phyloP scores from a whole-genome alignment of 495 filamentous ascomycete genomes.

The Achaetomiella virescens region DNA sequence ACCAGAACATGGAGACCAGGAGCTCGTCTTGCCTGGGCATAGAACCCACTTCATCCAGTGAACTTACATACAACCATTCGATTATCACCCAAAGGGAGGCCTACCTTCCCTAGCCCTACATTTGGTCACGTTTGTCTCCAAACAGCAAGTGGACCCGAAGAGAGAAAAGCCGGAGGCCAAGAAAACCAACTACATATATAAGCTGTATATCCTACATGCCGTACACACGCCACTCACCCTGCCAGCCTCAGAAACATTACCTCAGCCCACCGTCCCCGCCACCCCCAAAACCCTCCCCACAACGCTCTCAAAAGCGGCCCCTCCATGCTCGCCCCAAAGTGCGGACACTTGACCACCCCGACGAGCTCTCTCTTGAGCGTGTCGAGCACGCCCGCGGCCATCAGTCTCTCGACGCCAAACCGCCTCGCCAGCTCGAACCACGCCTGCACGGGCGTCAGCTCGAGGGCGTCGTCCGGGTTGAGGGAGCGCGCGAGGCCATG shows the following conservation, averaged over 20 bases:
- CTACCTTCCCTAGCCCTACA: no score
- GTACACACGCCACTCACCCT: not conserved
- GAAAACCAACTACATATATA: no score
- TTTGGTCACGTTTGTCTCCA: no score
- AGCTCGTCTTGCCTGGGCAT: no score
- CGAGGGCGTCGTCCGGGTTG: slow-evolving; percentile 26
- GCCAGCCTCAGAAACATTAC: not conserved
- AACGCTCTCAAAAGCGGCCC: slow-evolving; percentile 35
- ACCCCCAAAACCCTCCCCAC: slow-evolving; percentile 21
- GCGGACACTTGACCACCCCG: slow-evolving; percentile 31
- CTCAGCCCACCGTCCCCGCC: not conserved
- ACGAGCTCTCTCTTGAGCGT: slow-evolving; percentile 31
- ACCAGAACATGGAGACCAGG: no score
- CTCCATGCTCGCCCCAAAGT: slow-evolving; percentile 40
- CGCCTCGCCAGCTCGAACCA: slow-evolving; percentile 42
- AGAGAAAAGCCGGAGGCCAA: no score
- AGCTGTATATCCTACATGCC: no score
- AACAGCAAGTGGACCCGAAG: no score
- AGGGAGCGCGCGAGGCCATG: slow-evolving; percentile 35
- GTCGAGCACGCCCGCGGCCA: slow-evolving; percentile 18
- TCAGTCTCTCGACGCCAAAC: slow-evolving; percentile 21
- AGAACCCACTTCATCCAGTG: no score
- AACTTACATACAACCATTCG: no score
- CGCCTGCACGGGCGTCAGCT: slow-evolving; percentile 47
- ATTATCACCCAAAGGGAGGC: no score